Evolutionary conservation across 441 rosid genomes (phyloP).

Genomic region (Monsonia emarginata): DNA sequence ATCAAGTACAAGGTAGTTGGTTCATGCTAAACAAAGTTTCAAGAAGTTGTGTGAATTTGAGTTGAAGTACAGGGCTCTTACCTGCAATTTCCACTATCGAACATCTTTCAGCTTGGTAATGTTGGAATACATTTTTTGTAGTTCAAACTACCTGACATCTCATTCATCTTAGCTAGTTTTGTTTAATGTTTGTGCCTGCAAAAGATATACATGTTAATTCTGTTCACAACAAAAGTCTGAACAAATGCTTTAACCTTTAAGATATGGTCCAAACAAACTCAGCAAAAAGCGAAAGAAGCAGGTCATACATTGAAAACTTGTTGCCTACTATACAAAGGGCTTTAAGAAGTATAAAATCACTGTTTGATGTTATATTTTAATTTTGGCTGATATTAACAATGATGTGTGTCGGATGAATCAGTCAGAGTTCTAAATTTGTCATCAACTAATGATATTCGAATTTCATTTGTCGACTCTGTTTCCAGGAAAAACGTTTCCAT

Average conservation of each 20-base stretch:
- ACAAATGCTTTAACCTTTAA: not conserved
- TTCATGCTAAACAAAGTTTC: too few relatives aligned
- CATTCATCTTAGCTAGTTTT: not conserved
- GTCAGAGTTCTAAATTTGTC: not conserved
- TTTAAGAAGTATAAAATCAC: not conserved
- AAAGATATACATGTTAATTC: not conserved
- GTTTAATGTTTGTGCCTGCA: not conserved
- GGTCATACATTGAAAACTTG: not conserved
- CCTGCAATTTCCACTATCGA: too few relatives aligned
- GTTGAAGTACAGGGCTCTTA: too few relatives aligned
- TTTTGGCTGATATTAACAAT: not conserved
- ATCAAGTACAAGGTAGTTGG: too few relatives aligned
- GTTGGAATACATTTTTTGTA: too few relatives aligned
- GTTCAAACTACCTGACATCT: not conserved
- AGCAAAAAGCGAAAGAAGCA: not conserved
- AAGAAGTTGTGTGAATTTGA: too few relatives aligned
- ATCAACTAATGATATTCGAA: not conserved
- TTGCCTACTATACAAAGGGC: not conserved
- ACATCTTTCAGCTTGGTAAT: too few relatives aligned
- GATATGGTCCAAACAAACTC: not conserved
- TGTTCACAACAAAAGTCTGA: not conserved
- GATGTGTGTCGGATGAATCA: not conserved
- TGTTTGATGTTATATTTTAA: not conserved
- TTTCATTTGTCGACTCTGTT: not conserved
- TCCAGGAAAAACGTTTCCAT: slow-evolving; percentile 90